Conservation (phyloP, 1,284 basidiomycete species). For the Malassezia equina region DNA sequence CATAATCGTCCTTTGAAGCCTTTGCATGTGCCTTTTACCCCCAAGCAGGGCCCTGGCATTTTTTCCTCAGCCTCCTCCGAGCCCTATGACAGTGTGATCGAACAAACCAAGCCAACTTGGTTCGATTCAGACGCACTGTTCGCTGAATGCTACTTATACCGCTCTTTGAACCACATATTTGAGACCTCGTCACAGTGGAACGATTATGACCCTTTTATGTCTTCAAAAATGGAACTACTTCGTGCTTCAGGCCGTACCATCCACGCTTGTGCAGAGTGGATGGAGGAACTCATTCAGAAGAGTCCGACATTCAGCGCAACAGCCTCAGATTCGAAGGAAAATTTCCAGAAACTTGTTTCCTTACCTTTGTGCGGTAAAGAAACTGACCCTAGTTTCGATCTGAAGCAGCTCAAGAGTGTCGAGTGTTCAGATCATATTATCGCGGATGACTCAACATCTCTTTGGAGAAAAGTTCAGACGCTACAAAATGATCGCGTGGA, state of each 20-base stretch:
- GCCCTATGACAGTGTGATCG: constrained; percentile 29
- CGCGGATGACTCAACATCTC: constrained; percentile 66
- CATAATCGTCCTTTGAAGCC: constrained; percentile 63
- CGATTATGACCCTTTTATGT: constrained; percentile 70
- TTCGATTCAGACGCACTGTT: constrained; percentile 79
- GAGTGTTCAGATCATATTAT: too few relatives aligned
- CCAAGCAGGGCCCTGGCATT: constrained; percentile 17
- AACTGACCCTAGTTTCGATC: constrained; percentile 69
- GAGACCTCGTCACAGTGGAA: constrained; percentile 63
- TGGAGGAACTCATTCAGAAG: constrained; percentile 30
- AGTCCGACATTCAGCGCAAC: constrained; percentile 2
- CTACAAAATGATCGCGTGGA: constrained; percentile 62
- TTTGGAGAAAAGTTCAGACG: constrained; percentile 64
- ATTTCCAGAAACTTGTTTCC: constrained; percentile 75
- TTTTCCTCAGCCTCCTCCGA: constrained; percentile 55
- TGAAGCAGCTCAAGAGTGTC: too few relatives aligned
- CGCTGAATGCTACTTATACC: constrained; percentile 75
- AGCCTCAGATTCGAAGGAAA: constrained; percentile 50
- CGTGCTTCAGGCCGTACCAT: constrained; percentile 66
- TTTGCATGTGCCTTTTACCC: constrained; percentile 18
- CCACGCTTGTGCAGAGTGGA: constrained; percentile 21
- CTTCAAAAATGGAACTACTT: constrained; percentile 74
- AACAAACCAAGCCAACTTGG: constrained; percentile 60
- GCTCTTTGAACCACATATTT: constrained; percentile 68
- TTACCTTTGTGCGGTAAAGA: constrained; percentile 63